These are phyloP conservation scores for Aspergillus floridensis DNA, from an alignment of 2,329 filamentous ascomycete genomes.

Conservation along the genomic window DNA sequence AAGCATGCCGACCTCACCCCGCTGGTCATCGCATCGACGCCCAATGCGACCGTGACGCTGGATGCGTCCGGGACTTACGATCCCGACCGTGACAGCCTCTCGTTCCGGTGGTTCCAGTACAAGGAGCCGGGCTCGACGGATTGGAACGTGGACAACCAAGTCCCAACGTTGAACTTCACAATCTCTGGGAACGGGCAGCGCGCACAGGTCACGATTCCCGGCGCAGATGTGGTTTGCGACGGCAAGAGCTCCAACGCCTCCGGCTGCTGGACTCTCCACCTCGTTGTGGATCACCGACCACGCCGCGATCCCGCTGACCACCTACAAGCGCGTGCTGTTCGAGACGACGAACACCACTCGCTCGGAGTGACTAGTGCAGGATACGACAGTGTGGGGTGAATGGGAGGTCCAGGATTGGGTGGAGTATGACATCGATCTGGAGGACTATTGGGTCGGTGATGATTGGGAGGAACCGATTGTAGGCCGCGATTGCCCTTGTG, in stretches of 20 bases:
- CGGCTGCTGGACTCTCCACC: constrained; percentile 20
- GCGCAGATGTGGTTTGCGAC: constrained; percentile 19
- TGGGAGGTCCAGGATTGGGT: not conserved
- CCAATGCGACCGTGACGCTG: constrained; percentile 18
- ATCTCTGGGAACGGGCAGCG: constrained; percentile 10
- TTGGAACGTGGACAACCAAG: constrained; percentile 17
- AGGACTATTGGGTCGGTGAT: not conserved
- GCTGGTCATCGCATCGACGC: constrained; percentile 15
- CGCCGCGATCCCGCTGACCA: constrained; percentile 20
- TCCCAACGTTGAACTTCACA: constrained; percentile 15
- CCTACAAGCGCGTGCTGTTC: constrained; percentile 23
- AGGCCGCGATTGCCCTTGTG: not conserved
- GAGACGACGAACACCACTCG: constrained; percentile 17
- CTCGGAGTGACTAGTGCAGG: not conserved
- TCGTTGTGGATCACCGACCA: constrained; percentile 23
- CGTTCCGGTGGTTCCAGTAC: constrained; percentile 26
- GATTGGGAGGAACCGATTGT: not conserved
- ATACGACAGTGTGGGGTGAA: not conserved
- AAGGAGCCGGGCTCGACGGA: constrained; percentile 18
- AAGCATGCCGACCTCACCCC: constrained; percentile 8
- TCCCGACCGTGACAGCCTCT: constrained; percentile 21
- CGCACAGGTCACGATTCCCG: constrained; percentile 19
- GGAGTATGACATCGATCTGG: not conserved
- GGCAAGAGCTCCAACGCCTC: constrained; percentile 7
- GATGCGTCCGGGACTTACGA: constrained; percentile 23